Conservation (phyloP, 2,329 filamentous ascomycete genomes). For the Sclerotinia subarctica region DNA sequence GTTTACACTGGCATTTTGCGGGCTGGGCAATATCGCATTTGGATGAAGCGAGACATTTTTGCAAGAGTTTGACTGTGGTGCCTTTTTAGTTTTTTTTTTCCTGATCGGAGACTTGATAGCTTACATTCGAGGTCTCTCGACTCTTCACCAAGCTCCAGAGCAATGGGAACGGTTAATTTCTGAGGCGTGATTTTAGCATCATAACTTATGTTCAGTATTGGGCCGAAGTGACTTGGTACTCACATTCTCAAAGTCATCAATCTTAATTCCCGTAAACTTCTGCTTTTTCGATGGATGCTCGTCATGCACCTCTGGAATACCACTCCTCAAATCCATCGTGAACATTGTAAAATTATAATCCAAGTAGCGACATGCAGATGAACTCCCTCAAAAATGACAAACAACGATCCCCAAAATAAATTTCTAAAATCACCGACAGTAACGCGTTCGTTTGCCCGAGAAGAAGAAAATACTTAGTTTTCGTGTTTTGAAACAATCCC, state of each 20-base stretch:
- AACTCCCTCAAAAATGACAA: not conserved
- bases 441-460: too few species aligned
- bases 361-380: not conserved
- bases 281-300: not conserved
- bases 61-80: not conserved
- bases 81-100: not conserved
- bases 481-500: not conserved
- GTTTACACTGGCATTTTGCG: not conserved
- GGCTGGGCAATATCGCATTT: slow-evolving; percentile 4
- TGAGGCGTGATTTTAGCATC: not conserved
- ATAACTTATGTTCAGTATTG: not conserved
- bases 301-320: not conserved
- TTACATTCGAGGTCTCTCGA: slow-evolving; percentile 6
- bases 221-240: not conserved
- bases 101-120: too few species aligned
- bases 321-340: not conserved
- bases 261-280: not conserved
- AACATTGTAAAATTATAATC: not conserved
- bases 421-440: not conserved
- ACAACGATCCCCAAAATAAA: not conserved
- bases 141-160: not conserved
- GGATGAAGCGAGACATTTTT: not conserved
- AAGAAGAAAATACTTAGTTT: not conserved
- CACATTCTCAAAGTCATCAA: not conserved
- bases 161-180: not conserved